Evolutionary conservation across 345 rosid genomes (phyloP).

Genomic region (Brassica juncea): DNA sequence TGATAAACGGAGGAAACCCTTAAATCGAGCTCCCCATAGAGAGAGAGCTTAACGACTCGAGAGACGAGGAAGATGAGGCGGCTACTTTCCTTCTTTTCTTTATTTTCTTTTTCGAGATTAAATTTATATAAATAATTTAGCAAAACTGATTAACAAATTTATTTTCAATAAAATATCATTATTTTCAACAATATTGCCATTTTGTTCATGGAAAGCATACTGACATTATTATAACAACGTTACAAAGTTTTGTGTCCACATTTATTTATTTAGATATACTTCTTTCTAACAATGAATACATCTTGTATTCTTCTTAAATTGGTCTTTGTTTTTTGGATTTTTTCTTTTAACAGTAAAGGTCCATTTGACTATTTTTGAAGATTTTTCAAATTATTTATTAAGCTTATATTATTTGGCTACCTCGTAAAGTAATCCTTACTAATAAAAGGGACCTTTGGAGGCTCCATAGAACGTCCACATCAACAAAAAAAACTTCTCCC

Average conservation of each 20-base stretch:
- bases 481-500: too few species aligned
- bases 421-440: neutral
- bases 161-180: too few species aligned
- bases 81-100: conserved; percentile 9
- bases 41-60: neutral
- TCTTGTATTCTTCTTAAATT: neutral
- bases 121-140: conserved; percentile 10
- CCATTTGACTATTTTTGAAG: neutral
- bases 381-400: neutral
- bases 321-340: neutral
- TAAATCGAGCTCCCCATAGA: conserved; percentile 24
- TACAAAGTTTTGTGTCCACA: conserved; percentile 19
- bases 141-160: neutral
- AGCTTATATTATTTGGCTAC: neutral
- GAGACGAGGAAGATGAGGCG: conserved; percentile 37
- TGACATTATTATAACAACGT: neutral
- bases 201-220: too few species aligned
- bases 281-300: neutral
- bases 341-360: neutral
- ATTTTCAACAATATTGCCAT: too few species aligned
- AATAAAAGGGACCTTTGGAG: too few species aligned
- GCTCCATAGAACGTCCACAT: too few species aligned
- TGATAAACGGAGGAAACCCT: conserved; percentile 23
- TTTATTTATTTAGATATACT: neutral
- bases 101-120: neutral